Conservation (phyloP, 306 rosid genomes). For the Begonia peltatifolia region DNA sequence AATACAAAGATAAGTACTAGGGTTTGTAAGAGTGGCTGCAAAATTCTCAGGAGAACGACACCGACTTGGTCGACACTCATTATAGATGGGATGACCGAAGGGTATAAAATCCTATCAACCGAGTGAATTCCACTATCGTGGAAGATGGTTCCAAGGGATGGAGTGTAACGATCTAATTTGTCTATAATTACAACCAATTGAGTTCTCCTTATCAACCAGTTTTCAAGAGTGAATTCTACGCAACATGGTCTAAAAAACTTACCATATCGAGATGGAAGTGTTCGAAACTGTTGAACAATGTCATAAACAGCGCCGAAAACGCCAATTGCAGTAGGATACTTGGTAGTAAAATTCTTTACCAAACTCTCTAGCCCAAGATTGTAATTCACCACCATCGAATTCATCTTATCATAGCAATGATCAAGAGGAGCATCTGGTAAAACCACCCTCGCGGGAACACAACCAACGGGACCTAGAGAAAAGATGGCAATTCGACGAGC, state of each 20-base stretch:
- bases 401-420: constrained; percentile 16
- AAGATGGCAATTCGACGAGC: constrained; percentile 17
- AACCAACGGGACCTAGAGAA: constrained; percentile 23
- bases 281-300: constrained; percentile 10
- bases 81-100: no score
- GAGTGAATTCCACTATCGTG: no score
- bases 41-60: no score
- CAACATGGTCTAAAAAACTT: background rate
- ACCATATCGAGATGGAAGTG: constrained; percentile 17
- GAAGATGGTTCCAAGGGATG: no score
- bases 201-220: no score
- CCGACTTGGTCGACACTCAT: no score
- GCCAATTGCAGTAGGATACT: constrained; percentile 6
- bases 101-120: no score
- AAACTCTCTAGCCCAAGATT: constrained; percentile 21
- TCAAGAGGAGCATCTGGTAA: constrained; percentile 12
- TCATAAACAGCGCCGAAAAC: constrained; percentile 19
- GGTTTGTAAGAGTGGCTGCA: no score
- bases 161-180: no score
- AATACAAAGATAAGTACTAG: no score
- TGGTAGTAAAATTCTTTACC: constrained; percentile 1
- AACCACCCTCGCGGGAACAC: constrained; percentile 22
- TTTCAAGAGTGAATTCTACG: no score
- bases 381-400: constrained; percentile 15
- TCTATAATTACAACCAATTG: no score